A percentile compares a stretch with the other conserved stretches of the same genome.
Conservation (phyloP, 225 moss, liverwort and hornwort genomes). For the Lunularia cruciata region DNA sequence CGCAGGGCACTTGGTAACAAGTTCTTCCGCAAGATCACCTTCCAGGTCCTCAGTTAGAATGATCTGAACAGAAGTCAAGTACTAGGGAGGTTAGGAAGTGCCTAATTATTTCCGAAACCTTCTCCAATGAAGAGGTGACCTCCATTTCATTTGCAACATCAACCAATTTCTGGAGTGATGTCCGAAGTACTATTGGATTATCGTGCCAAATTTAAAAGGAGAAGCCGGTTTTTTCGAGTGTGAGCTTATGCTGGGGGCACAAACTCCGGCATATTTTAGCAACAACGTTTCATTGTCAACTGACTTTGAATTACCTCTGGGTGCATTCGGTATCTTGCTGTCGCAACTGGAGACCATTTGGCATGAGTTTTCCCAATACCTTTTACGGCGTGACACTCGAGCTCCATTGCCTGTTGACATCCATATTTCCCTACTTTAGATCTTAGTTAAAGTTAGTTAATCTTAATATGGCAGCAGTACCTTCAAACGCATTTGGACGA, state of each 20-base stretch:
- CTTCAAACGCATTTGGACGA: background rate
- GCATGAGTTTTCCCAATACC: slow-evolving; percentile 97
- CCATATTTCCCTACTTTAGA: background rate
- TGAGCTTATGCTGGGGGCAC: background rate
- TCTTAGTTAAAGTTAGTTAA: too few relatives aligned
- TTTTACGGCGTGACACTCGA: slow-evolving; percentile 94
- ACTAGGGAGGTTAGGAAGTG: background rate
- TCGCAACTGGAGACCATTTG: slow-evolving; percentile 99
- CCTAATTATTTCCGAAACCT: too few relatives aligned
- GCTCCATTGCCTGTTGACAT: slow-evolving; percentile 72
- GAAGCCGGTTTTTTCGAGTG: background rate
- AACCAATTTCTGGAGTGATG: too few relatives aligned
- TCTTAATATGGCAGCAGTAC: too few relatives aligned
- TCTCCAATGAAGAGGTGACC: too few relatives aligned
- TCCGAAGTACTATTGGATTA: background rate
- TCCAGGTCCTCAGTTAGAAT: slow-evolving; percentile 68
- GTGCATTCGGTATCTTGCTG: slow-evolving; percentile 94
- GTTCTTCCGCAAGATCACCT: slow-evolving; percentile 80
- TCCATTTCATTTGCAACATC: too few relatives aligned
- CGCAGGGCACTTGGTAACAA: slow-evolving; percentile 84
- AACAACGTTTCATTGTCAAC: too few relatives aligned
- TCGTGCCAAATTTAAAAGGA: background rate
- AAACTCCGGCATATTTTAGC: too few relatives aligned
- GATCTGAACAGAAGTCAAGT: slow-evolving; percentile 43
- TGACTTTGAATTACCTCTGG: slow-evolving; percentile 66